phyloP scores from a whole-genome alignment of 371 early-diverging fungal genomes.

The Smittium culicis region DNA sequence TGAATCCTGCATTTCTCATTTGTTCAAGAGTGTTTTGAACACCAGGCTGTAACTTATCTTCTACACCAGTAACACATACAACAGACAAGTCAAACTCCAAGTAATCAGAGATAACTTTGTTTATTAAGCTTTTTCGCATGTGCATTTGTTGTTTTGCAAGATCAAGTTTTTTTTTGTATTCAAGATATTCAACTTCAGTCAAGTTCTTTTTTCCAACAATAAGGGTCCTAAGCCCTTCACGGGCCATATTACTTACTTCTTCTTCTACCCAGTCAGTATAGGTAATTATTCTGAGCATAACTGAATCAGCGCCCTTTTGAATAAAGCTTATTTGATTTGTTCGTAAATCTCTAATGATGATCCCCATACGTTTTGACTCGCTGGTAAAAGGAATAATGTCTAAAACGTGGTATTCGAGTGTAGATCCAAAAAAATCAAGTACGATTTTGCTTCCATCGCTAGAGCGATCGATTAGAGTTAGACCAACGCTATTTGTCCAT shows the following conservation, averaged over 20 bases:
- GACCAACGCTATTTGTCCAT: conserved; percentile 86
- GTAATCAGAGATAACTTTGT: conserved; percentile 44
- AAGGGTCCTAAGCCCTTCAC: conserved; percentile 97
- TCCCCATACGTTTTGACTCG: conserved; percentile 98
- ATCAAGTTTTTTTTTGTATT: conserved; percentile 53
- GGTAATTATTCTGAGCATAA: conserved; percentile 84
- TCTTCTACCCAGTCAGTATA: conserved; percentile 98
- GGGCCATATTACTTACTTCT: conserved; percentile 97
- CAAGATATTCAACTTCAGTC: conserved; percentile 52
- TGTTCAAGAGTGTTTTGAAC: conserved; percentile 86
- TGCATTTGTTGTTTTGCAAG: conserved; percentile 48
- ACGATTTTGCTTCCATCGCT: neutral
- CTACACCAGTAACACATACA: conserved; percentile 97
- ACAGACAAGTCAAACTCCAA: conserved; percentile 84
- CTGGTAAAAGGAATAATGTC: conserved; percentile 95
- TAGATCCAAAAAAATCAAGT: neutral
- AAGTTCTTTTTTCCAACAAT: conserved; percentile 82
- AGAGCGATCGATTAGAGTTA: conserved; percentile 66
- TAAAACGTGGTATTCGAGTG: conserved; percentile 55
- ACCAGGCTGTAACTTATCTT: conserved; percentile 95
- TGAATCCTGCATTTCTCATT: conserved; percentile 90
- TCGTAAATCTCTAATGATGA: conserved; percentile 55
- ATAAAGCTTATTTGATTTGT: conserved; percentile 71
- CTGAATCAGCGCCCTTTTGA: conserved; percentile 97
- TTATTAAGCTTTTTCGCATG: too few relatives aligned